phyloP scores from a whole-genome alignment of 768 basidiomycete species.

The Lentinula detonsa region DNA sequence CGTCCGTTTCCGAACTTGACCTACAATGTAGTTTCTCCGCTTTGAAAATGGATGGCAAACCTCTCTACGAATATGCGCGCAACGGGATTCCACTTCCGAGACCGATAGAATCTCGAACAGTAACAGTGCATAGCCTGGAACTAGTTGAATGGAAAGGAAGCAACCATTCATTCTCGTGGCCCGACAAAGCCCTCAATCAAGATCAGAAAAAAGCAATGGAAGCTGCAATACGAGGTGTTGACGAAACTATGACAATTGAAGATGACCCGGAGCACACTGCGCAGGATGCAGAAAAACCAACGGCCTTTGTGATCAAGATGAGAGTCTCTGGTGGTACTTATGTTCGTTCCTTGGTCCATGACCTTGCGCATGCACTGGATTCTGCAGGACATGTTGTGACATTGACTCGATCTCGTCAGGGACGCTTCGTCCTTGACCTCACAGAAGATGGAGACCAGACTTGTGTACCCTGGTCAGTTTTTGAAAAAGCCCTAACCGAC shows the following conservation, averaged over 20 bases:
- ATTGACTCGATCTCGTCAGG: constrained; percentile 85
- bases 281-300: constrained; percentile 37
- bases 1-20: neutral
- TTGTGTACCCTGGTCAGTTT: constrained; percentile 73
- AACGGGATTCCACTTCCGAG: constrained; percentile 87
- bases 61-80: constrained; percentile 93
- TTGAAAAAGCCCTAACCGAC: constrained; percentile 51
- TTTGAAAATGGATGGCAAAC: constrained; percentile 96
- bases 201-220: constrained; percentile 69
- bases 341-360: constrained; percentile 92
- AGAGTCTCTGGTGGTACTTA: constrained; percentile 95
- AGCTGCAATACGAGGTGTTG: constrained; percentile 50
- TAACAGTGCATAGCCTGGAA: constrained; percentile 77
- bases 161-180: constrained; percentile 76
- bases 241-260: constrained; percentile 23
- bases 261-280: constrained; percentile 28
- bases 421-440: constrained; percentile 57
- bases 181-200: constrained; percentile 58
- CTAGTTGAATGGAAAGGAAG: constrained; percentile 72
- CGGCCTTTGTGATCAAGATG: constrained; percentile 86
- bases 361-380: constrained; percentile 77
- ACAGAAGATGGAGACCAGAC: constrained; percentile 44
- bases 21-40: constrained; percentile 78
- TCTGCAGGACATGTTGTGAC: constrained; percentile 93
- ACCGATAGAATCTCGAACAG: constrained; percentile 84